Conservation (phyloP, 345 rosid species). For the Salix brachista region DNA sequence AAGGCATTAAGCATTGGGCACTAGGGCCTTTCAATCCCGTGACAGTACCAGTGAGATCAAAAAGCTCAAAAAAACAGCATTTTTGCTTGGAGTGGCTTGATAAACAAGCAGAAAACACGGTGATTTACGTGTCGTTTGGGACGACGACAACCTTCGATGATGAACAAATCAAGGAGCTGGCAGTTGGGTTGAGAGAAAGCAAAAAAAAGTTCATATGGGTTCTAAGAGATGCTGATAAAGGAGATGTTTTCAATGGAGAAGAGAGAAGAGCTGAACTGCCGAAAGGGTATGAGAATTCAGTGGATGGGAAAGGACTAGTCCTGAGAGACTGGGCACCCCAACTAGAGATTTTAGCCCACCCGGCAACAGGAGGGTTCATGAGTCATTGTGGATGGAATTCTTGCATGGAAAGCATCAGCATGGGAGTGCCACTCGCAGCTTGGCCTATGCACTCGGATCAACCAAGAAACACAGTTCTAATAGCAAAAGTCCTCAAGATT, state of each 20-base stretch:
- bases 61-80: neutral
- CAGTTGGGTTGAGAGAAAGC: conserved; percentile 40
- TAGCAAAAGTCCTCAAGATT: conserved; percentile 38
- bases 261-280: conserved; percentile 30
- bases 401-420: conserved; percentile 58
- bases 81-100: conserved; percentile 44
- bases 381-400: conserved; percentile 78
- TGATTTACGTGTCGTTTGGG: conserved; percentile 48
- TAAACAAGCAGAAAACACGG: conserved; percentile 30
- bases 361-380: conserved; percentile 46
- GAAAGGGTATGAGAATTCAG: conserved; percentile 35
- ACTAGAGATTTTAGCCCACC: conserved; percentile 48
- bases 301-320: conserved; percentile 34
- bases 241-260: conserved; percentile 38
- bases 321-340: conserved; percentile 66
- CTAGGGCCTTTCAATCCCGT: conserved; percentile 48
- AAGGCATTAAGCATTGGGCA: conserved; percentile 27
- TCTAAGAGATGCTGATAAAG: conserved; percentile 53
- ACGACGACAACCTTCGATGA: conserved; percentile 39
- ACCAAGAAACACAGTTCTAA: conserved; percentile 40
- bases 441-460: conserved; percentile 73
- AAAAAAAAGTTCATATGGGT: conserved; percentile 62
- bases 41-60: neutral
- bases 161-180: conserved; percentile 42
- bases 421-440: conserved; percentile 59